Evolutionary conservation across 306 rosid species (phyloP), one percentile per base, ranked within the genome.

Genomic region (cucumber (Cucumis sativus)): DNA sequence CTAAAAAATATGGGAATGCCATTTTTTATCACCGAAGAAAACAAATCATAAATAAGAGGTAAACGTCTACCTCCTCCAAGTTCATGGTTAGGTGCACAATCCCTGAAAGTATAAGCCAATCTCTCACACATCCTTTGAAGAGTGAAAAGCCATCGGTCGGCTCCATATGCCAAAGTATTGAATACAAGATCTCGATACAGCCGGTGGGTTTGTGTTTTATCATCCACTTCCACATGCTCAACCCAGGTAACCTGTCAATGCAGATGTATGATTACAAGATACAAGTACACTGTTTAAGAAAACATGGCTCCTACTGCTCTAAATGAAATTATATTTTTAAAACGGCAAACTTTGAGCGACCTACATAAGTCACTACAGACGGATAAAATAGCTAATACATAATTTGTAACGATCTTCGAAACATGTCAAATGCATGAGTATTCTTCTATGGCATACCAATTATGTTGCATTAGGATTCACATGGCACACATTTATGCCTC

Each of bases 91-190:
- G 85, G 73, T 63, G 80, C 45, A 13, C 8, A 82, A 8, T 74
- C 68, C 49, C 74, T 21, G 25, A 78, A 18, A 30, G 57, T 61
- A 71, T n/a, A 65, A 49, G 60, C 41, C 52, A 81, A 54, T 81
- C 96, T 86, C 57, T 90, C 89, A 47, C 90, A 86, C 89, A 85
- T 93, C 81, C 93, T 90, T 78, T 90, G 78, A 2, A 93, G 91
- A 47, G 91, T 77, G 59, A 56, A 54, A 68, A 91, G 21, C 98
- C 97, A 93, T 77, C 93, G 84, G 45, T 85, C 81, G 15, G 97
- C 97, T 62, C 96, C 89, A 81, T 85, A 93, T 11, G 90, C 88
- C 18, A 73, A 59, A 5, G 33, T 77, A 39, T 62, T 45, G 41
- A 78, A 83, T 10, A 88, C 63, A 52, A 85, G 76, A 68, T 88